These are phyloP conservation scores for Auxenochlorella pyrenoidosa DNA, from an alignment of 139 green algal genomes.

Conservation along the genomic window DNA sequence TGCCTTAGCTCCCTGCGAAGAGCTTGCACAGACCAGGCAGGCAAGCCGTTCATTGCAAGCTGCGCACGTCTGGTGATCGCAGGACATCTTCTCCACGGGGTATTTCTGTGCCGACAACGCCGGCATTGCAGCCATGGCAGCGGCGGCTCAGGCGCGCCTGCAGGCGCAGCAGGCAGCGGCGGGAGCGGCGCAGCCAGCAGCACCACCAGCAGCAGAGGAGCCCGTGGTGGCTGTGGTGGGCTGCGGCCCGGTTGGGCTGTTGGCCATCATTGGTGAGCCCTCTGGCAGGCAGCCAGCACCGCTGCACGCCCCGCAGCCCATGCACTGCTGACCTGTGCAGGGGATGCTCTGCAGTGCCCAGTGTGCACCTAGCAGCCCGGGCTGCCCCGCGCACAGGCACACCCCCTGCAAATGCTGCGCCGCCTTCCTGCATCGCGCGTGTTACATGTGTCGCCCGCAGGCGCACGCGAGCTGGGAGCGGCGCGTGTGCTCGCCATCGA, in stretches of 20 bases:
- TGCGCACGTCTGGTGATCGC: too few relatives aligned
- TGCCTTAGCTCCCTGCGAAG: too few relatives aligned
- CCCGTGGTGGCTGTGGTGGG: conserved; percentile 69
- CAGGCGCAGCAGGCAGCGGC: background rate
- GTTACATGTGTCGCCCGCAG: too few relatives aligned
- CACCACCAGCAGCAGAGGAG: background rate
- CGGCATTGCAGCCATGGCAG: conserved; percentile 15
- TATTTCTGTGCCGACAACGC: conserved; percentile 35
- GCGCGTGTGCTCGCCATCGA: conserved; percentile 66
- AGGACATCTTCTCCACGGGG: conserved; percentile 11
- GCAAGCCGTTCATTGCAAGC: too few relatives aligned
- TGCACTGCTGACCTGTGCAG: too few relatives aligned
- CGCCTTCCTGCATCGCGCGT: too few relatives aligned
- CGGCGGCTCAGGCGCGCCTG: background rate
- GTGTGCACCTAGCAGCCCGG: background rate
- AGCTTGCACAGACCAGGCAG: too few relatives aligned
- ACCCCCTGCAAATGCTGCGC: too few relatives aligned
- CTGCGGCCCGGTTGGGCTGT: conserved; percentile 76
- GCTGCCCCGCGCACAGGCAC: too few relatives aligned
- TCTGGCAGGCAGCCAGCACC: too few relatives aligned
- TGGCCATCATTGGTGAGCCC: conserved; percentile 61
- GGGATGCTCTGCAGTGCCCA: background rate
- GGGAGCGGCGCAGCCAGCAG: background rate
- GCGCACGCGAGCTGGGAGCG: background rate
- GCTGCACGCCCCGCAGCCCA: too few relatives aligned